A percentile compares a stretch with the other conserved stretches of the same genome.
These are phyloP conservation scores for Pterocarpus santalinus DNA, from an alignment of 306 rosid species.

Conservation along the genomic window DNA sequence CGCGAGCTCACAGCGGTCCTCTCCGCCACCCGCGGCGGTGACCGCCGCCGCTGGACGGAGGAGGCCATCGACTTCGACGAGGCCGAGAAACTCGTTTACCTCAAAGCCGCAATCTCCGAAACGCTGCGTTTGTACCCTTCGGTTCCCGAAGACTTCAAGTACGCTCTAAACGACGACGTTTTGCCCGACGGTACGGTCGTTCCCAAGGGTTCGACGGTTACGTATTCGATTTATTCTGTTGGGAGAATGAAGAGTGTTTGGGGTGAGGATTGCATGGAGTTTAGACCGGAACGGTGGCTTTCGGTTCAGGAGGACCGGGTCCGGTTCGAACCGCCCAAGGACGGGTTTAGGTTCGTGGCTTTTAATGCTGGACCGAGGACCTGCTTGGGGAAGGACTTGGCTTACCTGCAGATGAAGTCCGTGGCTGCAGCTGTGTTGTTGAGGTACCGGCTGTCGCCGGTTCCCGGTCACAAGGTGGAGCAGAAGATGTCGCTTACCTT, in stretches of 20 bases:
- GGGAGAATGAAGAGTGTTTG: conserved; percentile 91
- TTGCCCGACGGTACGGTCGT: conserved; percentile 86
- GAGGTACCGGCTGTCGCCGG: conserved; percentile 75
- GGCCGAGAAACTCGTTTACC: conserved; percentile 72
- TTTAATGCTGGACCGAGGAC: conserved; percentile 96
- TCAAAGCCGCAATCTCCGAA: conserved; percentile 86
- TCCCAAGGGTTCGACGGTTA: conserved; percentile 92
- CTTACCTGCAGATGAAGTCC: conserved; percentile 95
- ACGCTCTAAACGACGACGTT: conserved; percentile 71
- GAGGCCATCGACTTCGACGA: conserved; percentile 86
- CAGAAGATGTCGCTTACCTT: conserved; percentile 94
- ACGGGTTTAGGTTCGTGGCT: conserved; percentile 79
- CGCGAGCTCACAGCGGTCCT: conserved; percentile 61
- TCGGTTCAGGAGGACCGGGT: conserved; percentile 59
- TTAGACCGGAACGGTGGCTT: conserved; percentile 92
- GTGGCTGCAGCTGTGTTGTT: conserved; percentile 88
- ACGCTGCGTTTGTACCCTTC: conserved; percentile 89
- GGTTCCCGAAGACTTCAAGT: conserved; percentile 87
- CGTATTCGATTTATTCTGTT: conserved; percentile 89
- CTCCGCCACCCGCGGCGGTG: conserved; percentile 65
- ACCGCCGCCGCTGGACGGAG: conserved; percentile 60
- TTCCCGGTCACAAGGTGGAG: conserved; percentile 83
- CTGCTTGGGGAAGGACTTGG: conserved; percentile 93
- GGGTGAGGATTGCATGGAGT: conserved; percentile 96
- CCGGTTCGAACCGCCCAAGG: conserved; percentile 84